These are phyloP conservation scores for Paracoccidioides lutzii DNA, from an alignment of 2,329 filamentous ascomycete genomes.

Conservation along the genomic window DNA sequence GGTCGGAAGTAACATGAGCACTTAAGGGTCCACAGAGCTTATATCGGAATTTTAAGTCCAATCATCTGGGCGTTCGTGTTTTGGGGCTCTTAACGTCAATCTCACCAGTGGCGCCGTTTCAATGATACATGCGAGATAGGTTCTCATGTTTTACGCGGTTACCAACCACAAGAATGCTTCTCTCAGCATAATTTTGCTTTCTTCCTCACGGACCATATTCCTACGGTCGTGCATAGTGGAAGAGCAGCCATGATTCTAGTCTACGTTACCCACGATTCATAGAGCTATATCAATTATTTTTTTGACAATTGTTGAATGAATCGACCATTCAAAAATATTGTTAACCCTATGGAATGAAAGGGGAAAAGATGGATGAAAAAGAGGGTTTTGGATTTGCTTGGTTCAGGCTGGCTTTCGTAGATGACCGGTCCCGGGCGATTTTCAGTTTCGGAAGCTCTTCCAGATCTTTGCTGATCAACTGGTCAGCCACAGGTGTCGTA, in stretches of 20 bases:
- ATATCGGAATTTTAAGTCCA: slow-evolving; percentile 1
- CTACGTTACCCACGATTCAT: too few relatives aligned
- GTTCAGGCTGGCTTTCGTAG: background rate
- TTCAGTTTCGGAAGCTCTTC: background rate
- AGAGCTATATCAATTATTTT: background rate
- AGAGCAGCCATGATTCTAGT: background rate
- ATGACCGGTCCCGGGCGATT: background rate
- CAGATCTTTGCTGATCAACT: slow-evolving; percentile 1
- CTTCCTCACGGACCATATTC: background rate
- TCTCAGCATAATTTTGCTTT: background rate
- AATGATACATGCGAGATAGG: background rate
- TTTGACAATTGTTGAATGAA: background rate
- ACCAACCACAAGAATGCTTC: background rate
- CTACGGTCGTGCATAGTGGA: background rate
- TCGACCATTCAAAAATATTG: too few relatives aligned
- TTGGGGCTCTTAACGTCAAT: background rate
- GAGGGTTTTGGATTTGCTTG: background rate
- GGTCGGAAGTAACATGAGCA: background rate
- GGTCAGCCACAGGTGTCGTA: background rate
- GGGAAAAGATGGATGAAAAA: background rate
- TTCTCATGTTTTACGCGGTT: background rate
- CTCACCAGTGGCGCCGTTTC: background rate
- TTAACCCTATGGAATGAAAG: background rate
- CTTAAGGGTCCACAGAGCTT: background rate
- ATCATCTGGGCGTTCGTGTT: background rate